Conservation (phyloP, 116 monocot species). For the Iris pallida region DNA sequence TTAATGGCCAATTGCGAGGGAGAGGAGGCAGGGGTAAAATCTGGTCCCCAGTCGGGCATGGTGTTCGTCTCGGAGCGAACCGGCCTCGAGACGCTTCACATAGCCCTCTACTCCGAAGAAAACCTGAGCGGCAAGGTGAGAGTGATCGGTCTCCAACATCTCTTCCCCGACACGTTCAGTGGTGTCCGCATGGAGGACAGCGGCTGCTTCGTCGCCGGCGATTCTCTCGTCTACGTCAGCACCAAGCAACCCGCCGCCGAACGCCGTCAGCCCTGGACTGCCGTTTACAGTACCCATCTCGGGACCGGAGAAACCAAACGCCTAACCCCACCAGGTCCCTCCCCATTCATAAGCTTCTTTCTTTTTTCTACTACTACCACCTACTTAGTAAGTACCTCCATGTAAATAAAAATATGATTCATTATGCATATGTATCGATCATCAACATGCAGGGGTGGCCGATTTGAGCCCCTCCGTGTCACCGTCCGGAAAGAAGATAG, state of each 20-base stretch:
- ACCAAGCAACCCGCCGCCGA: not conserved
- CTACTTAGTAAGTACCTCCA: not conserved
- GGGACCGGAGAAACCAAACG: not conserved
- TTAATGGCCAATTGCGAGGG: not conserved
- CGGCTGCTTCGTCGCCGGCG: conserved; percentile 1
- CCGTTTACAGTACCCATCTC: conserved; percentile 4
- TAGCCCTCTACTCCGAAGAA: not conserved
- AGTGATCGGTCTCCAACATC: not conserved
- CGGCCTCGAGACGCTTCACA: not conserved
- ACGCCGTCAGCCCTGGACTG: conserved; percentile 7
- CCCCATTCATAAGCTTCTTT: not conserved
- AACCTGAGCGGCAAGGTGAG: not conserved
- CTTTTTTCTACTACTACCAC: too few species aligned
- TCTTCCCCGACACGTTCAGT: not conserved
- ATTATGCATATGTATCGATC: not conserved
- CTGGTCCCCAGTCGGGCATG: not conserved
- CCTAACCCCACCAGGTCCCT: not conserved
- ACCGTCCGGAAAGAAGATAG: conserved; percentile 1
- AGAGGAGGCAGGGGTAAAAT: too few species aligned
- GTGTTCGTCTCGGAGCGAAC: not conserved
- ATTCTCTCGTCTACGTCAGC: conserved; percentile 1
- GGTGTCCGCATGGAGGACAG: conserved; percentile 7
- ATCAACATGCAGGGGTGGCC: not conserved
- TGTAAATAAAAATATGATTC: not conserved
- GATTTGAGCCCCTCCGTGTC: conserved; percentile 7